phyloP scores from a whole-genome alignment of 192 early-diverging fungal species.

The Backusella psychrophila region DNA sequence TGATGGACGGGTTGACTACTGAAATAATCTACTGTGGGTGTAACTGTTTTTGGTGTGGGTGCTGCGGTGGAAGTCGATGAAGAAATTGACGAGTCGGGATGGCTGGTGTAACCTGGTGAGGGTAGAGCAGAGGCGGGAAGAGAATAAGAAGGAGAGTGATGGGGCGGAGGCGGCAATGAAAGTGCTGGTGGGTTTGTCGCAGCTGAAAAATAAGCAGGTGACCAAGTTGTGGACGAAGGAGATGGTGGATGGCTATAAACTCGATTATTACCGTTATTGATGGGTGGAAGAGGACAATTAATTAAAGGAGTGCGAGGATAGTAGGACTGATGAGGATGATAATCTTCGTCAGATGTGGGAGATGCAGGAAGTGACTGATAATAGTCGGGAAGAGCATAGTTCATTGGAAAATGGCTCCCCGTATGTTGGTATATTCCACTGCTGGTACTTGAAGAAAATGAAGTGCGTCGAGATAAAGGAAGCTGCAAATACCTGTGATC shows the following conservation, averaged over 20 bases:
- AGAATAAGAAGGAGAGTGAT: not conserved
- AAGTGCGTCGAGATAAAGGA: not conserved
- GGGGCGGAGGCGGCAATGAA: not conserved
- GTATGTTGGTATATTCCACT: not conserved
- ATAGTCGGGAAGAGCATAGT: not conserved
- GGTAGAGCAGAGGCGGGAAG: not conserved
- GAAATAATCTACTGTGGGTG: not conserved
- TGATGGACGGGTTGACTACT: not conserved
- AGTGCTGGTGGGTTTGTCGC: not conserved
- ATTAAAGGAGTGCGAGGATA: not conserved
- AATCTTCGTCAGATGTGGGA: not conserved
- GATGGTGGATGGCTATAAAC: not conserved
- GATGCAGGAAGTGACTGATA: not conserved
- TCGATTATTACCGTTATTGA: not conserved
- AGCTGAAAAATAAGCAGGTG: not conserved
- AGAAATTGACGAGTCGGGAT: not conserved
- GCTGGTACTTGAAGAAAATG: not conserved
- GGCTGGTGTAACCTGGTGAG: not conserved
- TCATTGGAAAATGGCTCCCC: not conserved
- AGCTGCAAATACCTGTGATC: not conserved
- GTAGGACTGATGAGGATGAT: not conserved
- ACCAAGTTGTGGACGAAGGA: not conserved
- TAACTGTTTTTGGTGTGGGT: not conserved
- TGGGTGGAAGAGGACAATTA: not conserved
- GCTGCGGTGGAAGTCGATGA: not conserved